Evolutionary conservation across 371 early-diverging fungal genomes (phyloP).

Genomic region (Circinella minor): DNA sequence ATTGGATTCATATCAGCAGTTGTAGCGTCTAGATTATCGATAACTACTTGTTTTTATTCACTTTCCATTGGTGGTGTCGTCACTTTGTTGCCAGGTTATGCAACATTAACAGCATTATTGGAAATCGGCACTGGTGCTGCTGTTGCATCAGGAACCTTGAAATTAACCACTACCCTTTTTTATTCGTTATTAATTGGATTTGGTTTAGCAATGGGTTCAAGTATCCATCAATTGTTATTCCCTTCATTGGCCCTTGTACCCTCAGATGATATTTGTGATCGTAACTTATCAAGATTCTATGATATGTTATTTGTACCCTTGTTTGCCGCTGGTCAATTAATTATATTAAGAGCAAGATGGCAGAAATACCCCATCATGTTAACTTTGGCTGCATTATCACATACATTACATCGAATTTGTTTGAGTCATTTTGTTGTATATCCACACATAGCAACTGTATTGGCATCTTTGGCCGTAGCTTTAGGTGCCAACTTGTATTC

Average conservation of each 20-base stretch:
- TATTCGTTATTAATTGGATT: constrained; percentile 75
- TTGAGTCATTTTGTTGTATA: constrained; percentile 27
- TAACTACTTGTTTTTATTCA: constrained; percentile 53
- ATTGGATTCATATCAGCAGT: constrained; percentile 60
- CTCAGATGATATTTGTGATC: constrained; percentile 24
- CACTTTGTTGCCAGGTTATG: constrained; percentile 67
- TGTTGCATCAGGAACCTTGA: constrained; percentile 77
- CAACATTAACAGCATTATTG: constrained; percentile 70
- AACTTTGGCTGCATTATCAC: constrained; percentile 26
- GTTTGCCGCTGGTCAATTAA: constrained; percentile 28
- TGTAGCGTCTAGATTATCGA: constrained; percentile 28
- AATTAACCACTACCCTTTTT: constrained; percentile 72
- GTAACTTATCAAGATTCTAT: constrained; percentile 25
- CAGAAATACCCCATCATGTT: constrained; percentile 32
- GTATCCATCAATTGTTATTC: constrained; percentile 38
- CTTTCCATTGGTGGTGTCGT: constrained; percentile 67
- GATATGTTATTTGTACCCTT: constrained; percentile 32
- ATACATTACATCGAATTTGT: constrained; percentile 26
- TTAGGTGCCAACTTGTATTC: constrained; percentile 32
- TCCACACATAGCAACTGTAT: constrained; percentile 34
- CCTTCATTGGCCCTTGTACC: constrained; percentile 27
- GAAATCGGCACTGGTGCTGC: constrained; percentile 80
- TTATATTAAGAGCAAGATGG: constrained; percentile 24
- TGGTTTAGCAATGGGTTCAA: constrained; percentile 72
- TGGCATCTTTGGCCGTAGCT: constrained; percentile 36